phyloP scores from a whole-genome alignment of 2,329 filamentous ascomycete species.

The Parastagonospora nodorum region DNA sequence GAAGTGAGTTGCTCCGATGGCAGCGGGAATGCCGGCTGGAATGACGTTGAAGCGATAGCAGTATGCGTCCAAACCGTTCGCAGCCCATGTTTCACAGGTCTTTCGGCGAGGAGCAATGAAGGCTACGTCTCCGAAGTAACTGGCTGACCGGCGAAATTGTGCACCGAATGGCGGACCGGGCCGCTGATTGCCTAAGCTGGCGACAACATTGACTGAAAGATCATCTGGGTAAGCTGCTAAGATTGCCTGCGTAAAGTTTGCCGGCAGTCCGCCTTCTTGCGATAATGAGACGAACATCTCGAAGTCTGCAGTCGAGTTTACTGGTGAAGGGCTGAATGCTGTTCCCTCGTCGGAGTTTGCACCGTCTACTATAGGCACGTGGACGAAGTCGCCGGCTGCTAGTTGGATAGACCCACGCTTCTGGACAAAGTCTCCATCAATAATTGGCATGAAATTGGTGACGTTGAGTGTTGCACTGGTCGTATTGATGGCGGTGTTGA shows the following conservation, averaged over 20 bases:
- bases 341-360: constrained; percentile 70
- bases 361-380: constrained; percentile 67
- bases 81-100: constrained; percentile 59
- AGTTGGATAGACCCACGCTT: constrained; percentile 61
- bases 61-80: constrained; percentile 57
- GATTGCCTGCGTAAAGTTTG: constrained; percentile 26
- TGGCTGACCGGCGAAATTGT: constrained; percentile 59
- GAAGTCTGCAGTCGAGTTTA: constrained; percentile 63
- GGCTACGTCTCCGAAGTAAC: constrained; percentile 58
- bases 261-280: constrained; percentile 27
- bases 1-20: constrained; percentile 60
- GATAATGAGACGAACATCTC: constrained; percentile 45
- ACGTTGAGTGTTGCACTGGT: constrained; percentile 32
- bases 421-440: constrained; percentile 63
- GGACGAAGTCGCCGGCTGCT: constrained; percentile 62
- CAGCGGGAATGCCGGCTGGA: constrained; percentile 50
- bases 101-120: constrained; percentile 63
- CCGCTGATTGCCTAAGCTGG: constrained; percentile 24
- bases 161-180: constrained; percentile 28
- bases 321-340: constrained; percentile 57
- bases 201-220: constrained; percentile 31
- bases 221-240: constrained; percentile 39
- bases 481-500: constrained; percentile 61
- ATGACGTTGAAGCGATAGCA: constrained; percentile 67
- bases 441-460: constrained; percentile 47